Evolutionary conservation across 202 grass and related monocot species (phyloP), one percentile per base, ranked within the genome.

Genomic region (Dendrocalamus latiflorus): DNA sequence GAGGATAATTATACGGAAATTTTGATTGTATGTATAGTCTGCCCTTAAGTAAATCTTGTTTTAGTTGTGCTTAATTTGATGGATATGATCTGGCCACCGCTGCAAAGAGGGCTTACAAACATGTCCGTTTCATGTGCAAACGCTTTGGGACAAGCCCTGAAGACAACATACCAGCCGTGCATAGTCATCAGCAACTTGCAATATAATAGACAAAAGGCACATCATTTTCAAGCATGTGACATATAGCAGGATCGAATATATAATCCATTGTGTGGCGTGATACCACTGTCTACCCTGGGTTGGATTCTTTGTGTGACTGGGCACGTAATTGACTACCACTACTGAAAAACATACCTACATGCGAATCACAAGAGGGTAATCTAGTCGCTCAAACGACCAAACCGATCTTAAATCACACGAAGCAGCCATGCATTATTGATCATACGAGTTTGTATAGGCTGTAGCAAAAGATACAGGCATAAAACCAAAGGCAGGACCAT

Each of bases 161-260:
- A 9, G 71, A 5, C 24, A 18, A 75, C 26, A 53, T 25, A 78
- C 42, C 20, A 4, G 20, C 8, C 74, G 14, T 24, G 45, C 45
- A 81, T 85, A 76, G 81, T 28, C 70, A 85, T 42, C 56, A 0
- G 26, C 70, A 81, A 56, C 47, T 76, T 81, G 82, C 64, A 21
- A 16, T 8, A 55, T 20, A 22, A 55, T 24, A 22, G 25, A 56
- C 36, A 47, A 20, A 47, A 8, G 17, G 17, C 58, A 39, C 72
- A 54, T 85, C 65, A 38, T 77, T 89, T 85, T 89, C 87, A 76
- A 49, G 56, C 82, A 89, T 65, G 83, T 89, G 83, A 18, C 16
- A 33, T 57, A 39, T 78, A 68, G 41, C 25, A 72, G 62, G 56
- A 83, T 45, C 36, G 54, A 85, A 72, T 69, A 84, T 80, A 62